Evolutionary conservation across 1,139 yeast species (phyloP).

Genomic region (Trichomonascaceae sp.): DNA sequence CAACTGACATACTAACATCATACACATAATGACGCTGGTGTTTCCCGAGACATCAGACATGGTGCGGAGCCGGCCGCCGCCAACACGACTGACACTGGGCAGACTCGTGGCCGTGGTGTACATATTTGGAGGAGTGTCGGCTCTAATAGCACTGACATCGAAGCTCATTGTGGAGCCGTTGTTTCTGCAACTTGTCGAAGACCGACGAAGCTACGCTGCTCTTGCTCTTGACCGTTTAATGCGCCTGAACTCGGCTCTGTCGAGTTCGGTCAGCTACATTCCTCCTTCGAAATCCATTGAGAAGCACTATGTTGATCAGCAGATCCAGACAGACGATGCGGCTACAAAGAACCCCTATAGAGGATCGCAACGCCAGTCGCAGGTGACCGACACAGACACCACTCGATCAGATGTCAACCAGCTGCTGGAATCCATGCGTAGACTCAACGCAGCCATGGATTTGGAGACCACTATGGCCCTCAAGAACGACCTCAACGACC

Average conservation of each 20-base stretch:
- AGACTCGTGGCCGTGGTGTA: slow-evolving; percentile 21
- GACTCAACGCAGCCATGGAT: slow-evolving; percentile 16
- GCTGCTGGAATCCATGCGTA: slow-evolving; percentile 10
- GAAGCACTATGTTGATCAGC: slow-evolving; percentile 17
- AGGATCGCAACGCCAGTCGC: slow-evolving; percentile 2
- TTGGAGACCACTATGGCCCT: slow-evolving; percentile 4
- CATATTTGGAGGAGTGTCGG: slow-evolving; percentile 24
- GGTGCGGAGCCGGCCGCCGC: slow-evolving; percentile 6
- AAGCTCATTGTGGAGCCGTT: slow-evolving; percentile 24
- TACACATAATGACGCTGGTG: slow-evolving; percentile 7
- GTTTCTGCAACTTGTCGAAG: slow-evolving; percentile 23
- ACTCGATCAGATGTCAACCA: not conserved
- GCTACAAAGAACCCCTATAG: slow-evolving; percentile 2
- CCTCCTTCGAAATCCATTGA: slow-evolving; percentile 14
- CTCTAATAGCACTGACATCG: slow-evolving; percentile 19
- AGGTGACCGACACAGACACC: slow-evolving; percentile 1
- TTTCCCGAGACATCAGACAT: slow-evolving; percentile 16
- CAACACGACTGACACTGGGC: slow-evolving; percentile 13
- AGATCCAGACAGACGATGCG: slow-evolving; percentile 18
- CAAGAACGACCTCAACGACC: slow-evolving; percentile 8
- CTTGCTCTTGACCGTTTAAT: slow-evolving; percentile 13
- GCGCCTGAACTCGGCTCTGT: slow-evolving; percentile 12
- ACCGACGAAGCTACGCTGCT: slow-evolving; percentile 21
- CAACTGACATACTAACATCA: no score
- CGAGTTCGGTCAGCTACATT: slow-evolving; percentile 11